Conservation (phyloP, 176 grass and related monocot genomes). For the Chloris gayana region DNA sequence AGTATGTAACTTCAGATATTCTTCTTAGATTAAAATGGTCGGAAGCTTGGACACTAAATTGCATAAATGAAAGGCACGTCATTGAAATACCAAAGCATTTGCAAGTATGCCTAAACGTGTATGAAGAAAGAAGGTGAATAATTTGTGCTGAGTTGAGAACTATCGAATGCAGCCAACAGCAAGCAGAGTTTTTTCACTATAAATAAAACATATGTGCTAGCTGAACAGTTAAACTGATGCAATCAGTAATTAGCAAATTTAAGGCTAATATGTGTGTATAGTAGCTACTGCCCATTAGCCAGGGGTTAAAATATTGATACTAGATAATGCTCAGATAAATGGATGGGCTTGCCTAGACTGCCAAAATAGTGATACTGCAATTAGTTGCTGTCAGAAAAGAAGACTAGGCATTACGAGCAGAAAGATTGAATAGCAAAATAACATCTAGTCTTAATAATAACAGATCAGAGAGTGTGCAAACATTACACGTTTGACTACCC, state of each 20-base stretch:
- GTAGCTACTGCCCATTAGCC: background rate
- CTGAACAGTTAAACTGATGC: background rate
- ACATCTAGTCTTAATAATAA: background rate
- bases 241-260: background rate
- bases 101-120: conserved; percentile 5
- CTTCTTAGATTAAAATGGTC: conserved; percentile 12
- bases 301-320: background rate
- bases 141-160: background rate
- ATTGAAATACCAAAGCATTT: background rate
- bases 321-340: background rate
- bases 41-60: background rate
- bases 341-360: background rate
- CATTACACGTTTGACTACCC: background rate
- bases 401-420: background rate
- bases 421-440: background rate
- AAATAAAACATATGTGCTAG: background rate
- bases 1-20: background rate
- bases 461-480: background rate
- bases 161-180: background rate
- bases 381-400: background rate
- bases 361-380: background rate
- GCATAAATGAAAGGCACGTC: conserved; percentile 15
- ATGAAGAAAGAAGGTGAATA: conserved; percentile 6
- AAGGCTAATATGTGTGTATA: background rate
- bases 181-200: background rate